phyloP scores from a whole-genome alignment of 2,329 filamentous ascomycete species.

The Diaporthe citrichinensis region DNA sequence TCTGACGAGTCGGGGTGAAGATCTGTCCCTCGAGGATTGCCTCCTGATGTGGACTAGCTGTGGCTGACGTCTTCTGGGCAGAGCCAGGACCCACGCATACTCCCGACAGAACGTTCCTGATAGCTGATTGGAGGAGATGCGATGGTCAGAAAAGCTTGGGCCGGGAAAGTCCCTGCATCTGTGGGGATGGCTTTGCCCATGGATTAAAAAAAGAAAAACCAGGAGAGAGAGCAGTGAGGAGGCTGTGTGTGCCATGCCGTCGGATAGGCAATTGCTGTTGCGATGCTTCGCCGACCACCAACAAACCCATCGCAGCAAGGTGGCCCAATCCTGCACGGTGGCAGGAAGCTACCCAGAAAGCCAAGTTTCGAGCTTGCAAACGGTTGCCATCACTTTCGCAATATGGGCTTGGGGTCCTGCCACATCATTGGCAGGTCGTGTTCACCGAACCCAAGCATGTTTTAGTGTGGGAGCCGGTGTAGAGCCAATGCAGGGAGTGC shows the following conservation, averaged over 20 bases:
- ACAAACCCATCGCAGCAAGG: neutral
- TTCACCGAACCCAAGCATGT: conserved; percentile 22
- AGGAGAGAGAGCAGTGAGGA: conserved; percentile 42
- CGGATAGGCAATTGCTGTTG: neutral
- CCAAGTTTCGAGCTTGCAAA: conserved; percentile 27
- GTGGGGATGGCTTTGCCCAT: conserved; percentile 37
- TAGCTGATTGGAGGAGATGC: conserved; percentile 39
- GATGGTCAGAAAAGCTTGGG: conserved; percentile 35
- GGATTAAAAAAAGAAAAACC: conserved; percentile 44
- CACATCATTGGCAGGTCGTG: conserved; percentile 9
- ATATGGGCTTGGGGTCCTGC: neutral
- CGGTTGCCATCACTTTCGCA: neutral
- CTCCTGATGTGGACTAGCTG: conserved; percentile 40
- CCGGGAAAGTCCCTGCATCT: conserved; percentile 24
- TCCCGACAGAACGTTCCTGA: conserved; percentile 30
- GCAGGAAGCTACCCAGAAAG: neutral
- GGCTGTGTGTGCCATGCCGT: neutral
- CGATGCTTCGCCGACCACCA: neutral
- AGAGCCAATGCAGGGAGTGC: conserved; percentile 14
- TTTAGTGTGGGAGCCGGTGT: conserved; percentile 27
- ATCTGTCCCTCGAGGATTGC: conserved; percentile 42
- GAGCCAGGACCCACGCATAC: conserved; percentile 24
- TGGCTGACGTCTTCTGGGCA: conserved; percentile 39
- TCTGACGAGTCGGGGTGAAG: conserved; percentile 31
- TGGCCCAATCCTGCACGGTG: neutral